These are phyloP conservation scores for Keithomyces neogunnii DNA, from an alignment of 2,329 filamentous ascomycete species.

Conservation along the genomic window DNA sequence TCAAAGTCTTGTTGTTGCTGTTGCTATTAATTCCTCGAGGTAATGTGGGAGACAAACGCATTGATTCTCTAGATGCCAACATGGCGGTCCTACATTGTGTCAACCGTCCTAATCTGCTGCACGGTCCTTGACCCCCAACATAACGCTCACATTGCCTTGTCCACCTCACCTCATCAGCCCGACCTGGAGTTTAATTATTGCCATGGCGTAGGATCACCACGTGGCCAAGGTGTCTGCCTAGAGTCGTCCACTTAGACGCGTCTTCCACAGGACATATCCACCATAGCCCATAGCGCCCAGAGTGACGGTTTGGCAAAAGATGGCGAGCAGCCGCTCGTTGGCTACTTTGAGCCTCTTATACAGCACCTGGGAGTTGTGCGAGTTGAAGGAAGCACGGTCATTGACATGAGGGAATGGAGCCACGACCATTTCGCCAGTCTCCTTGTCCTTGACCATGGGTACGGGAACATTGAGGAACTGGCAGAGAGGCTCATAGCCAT, in stretches of 20 bases:
- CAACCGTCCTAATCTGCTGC: too few species aligned
- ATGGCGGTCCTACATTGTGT: too few species aligned
- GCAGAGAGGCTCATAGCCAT: conserved; percentile 35
- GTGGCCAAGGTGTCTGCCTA: neutral
- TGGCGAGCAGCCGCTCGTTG: conserved; percentile 15
- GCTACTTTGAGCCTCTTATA: conserved; percentile 12
- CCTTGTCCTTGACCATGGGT: conserved; percentile 22
- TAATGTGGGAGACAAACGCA: too few species aligned
- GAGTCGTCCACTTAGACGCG: conserved; percentile 14
- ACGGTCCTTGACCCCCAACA: too few species aligned
- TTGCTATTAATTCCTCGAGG: too few species aligned
- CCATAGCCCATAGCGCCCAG: conserved; percentile 18
- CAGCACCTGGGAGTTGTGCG: conserved; percentile 5
- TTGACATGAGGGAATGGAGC: conserved; percentile 25
- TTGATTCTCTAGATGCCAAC: too few species aligned
- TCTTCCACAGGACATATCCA: conserved; percentile 20
- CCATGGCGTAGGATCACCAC: too few species aligned
- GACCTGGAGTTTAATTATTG: too few species aligned
- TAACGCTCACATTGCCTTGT: too few species aligned
- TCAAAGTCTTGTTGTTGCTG: too few species aligned
- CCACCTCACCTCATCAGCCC: too few species aligned
- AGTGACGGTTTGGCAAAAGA: conserved; percentile 15
- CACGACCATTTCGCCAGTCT: conserved; percentile 21
- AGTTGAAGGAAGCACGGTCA: conserved; percentile 18
- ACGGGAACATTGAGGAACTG: conserved; percentile 27